These are phyloP conservation scores for Ceratocystis cacaofunesta DNA, from an alignment of 2,329 filamentous ascomycete genomes.

Conservation along the genomic window DNA sequence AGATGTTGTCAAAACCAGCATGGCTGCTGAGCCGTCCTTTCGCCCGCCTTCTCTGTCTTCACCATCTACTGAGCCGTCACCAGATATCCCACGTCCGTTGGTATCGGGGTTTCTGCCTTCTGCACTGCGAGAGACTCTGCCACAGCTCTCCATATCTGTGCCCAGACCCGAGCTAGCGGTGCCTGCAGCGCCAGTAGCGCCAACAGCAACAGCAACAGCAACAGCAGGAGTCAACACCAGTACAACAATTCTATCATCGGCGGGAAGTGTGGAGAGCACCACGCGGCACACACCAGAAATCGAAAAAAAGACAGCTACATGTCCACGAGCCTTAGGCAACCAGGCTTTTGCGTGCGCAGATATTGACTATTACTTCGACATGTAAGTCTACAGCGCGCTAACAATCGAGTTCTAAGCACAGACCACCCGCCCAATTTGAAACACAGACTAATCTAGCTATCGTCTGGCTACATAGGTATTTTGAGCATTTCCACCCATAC, in stretches of 20 bases:
- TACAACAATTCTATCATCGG: background rate
- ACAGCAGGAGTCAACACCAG: background rate
- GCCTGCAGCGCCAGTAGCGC: background rate
- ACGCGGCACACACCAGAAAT: background rate
- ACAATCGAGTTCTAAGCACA: background rate
- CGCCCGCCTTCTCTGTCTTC: background rate
- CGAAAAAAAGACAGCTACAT: background rate
- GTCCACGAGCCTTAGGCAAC: conserved; percentile 26
- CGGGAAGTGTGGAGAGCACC: background rate
- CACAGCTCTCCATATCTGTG: background rate
- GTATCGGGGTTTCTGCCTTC: background rate
- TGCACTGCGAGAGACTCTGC: background rate
- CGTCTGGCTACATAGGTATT: conserved; percentile 27
- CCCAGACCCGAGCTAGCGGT: background rate
- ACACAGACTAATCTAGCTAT: background rate
- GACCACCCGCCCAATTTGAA: background rate
- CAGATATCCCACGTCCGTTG: background rate
- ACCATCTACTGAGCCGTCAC: background rate
- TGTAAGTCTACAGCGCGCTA: conserved; percentile 23
- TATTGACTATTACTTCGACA: conserved; percentile 41
- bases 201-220: background rate
- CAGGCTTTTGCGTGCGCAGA: conserved; percentile 37
- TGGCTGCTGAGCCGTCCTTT: conserved; percentile 4
- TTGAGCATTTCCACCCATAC: conserved; percentile 38
- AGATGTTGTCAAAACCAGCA: conserved; percentile 30